A percentile compares a stretch with the other conserved stretches of the same genome.
phyloP scores from a whole-genome alignment of 2,329 filamentous ascomycete genomes.

The Penicillium sp. region DNA sequence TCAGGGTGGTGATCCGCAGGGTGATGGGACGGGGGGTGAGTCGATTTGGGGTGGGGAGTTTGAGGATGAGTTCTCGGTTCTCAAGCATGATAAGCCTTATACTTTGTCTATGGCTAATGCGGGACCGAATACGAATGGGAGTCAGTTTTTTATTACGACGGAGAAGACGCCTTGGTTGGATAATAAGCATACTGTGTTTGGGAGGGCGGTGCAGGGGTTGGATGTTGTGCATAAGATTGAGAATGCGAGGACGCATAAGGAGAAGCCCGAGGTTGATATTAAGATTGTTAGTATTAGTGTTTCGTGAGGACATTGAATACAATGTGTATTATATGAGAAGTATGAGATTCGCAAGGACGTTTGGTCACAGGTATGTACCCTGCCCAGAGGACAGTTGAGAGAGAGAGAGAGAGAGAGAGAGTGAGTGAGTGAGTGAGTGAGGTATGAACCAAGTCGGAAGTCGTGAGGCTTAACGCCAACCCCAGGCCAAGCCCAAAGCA shows the following conservation, averaged over 20 bases:
- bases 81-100: constrained; percentile 94
- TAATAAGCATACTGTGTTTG: constrained; percentile 94
- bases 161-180: constrained; percentile 97
- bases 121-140: constrained; percentile 89
- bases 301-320: constrained; percentile 16
- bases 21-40: constrained; percentile 85
- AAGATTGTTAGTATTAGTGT: constrained; percentile 82
- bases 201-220: constrained; percentile 79
- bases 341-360: not conserved
- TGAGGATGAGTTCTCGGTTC: constrained; percentile 84
- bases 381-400: not conserved
- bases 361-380: constrained; percentile 6
- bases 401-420: not conserved
- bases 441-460: not conserved
- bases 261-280: constrained; percentile 95
- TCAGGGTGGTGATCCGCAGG: constrained; percentile 74
- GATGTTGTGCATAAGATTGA: constrained; percentile 97
- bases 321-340: not conserved
- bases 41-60: constrained; percentile 92
- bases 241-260: constrained; percentile 78
- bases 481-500: not conserved
- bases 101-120: constrained; percentile 98
- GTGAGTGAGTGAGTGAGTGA: not conserved
- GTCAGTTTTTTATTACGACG: constrained; percentile 97
- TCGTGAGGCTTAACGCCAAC: not conserved